phyloP scores from a whole-genome alignment of 2,329 filamentous ascomycete genomes.

The Penicillium verrucosum region DNA sequence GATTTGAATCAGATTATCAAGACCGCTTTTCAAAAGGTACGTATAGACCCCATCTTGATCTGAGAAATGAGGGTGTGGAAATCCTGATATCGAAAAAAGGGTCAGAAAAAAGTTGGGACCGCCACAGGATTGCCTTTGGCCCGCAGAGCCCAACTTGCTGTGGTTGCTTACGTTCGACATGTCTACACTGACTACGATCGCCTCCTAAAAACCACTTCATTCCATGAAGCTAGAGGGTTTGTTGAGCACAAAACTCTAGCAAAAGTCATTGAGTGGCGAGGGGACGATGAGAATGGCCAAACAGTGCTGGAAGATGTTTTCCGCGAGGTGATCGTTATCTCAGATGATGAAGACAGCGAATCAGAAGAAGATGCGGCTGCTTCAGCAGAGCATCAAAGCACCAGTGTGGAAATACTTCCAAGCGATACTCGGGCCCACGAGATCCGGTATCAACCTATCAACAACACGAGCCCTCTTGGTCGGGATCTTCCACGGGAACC shows the following conservation, averaged over 20 bases:
- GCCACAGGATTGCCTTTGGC: slow-evolving; percentile 53
- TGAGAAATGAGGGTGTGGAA: slow-evolving; percentile 3
- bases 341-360: slow-evolving; percentile 57
- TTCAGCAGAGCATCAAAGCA: slow-evolving; percentile 30
- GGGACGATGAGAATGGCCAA: slow-evolving; percentile 54
- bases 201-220: slow-evolving; percentile 52
- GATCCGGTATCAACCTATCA: slow-evolving; percentile 32
- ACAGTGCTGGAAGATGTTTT: slow-evolving; percentile 60
- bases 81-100: slow-evolving; percentile 37
- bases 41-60: slow-evolving; percentile 10
- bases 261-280: slow-evolving; percentile 61
- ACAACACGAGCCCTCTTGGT: slow-evolving; percentile 20
- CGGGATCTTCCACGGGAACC: slow-evolving; percentile 26
- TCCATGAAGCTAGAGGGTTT: slow-evolving; percentile 52
- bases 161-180: slow-evolving; percentile 61
- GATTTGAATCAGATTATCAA: slow-evolving; percentile 58
- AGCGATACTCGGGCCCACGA: slow-evolving; percentile 37
- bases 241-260: slow-evolving; percentile 56
- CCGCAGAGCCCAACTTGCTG: slow-evolving; percentile 59
- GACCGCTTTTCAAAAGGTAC: slow-evolving; percentile 59
- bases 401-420: slow-evolving; percentile 45
- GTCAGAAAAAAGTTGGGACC: slow-evolving; percentile 57
- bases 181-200: slow-evolving; percentile 61
- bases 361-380: slow-evolving; percentile 36
- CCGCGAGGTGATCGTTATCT: slow-evolving; percentile 62